Evolutionary conservation across 108 stramenopile genomes (phyloP).

Genomic region (Parmales sp.): DNA sequence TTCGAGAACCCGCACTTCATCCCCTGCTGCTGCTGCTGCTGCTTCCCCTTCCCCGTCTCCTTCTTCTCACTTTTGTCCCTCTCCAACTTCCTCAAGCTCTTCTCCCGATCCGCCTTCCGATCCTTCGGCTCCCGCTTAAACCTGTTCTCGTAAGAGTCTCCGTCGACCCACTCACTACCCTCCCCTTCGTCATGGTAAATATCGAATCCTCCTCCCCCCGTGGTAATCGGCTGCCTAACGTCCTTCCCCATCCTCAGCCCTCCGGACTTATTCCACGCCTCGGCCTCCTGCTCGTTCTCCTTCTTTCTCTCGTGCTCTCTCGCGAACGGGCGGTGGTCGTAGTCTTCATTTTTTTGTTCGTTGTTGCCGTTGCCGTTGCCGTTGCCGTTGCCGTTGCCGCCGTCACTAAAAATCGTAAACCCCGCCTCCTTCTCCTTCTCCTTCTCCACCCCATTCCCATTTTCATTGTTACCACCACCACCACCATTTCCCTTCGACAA

Average conservation of each 20-base stretch:
- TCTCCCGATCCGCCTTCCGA: neutral
- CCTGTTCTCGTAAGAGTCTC: neutral
- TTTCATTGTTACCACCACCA: neutral
- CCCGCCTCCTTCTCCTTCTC: neutral
- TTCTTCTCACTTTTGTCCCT: neutral
- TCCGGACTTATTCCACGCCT: too few species aligned
- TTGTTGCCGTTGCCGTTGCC: neutral
- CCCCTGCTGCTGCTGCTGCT: neutral
- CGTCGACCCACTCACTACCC: neutral
- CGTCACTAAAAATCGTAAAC: neutral
- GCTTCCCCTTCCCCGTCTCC: neutral
- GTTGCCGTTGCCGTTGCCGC: neutral
- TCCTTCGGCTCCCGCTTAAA: neutral
- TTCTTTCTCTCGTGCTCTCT: slow-evolving; percentile 4
- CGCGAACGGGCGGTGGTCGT: neutral
- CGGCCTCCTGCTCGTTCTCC: neutral
- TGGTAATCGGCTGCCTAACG: neutral
- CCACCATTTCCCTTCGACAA: neutral
- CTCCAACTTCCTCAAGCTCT: neutral
- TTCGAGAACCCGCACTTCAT: neutral
- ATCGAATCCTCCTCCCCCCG: neutral
- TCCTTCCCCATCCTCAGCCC: neutral
- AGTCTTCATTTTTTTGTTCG: neutral
- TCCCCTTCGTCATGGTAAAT: neutral
- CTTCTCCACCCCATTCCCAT: neutral